Base-by-base conservation (phyloP, 2,329 filamentous ascomycete genomes). In the Penicillium brevicompactum region DNA sequence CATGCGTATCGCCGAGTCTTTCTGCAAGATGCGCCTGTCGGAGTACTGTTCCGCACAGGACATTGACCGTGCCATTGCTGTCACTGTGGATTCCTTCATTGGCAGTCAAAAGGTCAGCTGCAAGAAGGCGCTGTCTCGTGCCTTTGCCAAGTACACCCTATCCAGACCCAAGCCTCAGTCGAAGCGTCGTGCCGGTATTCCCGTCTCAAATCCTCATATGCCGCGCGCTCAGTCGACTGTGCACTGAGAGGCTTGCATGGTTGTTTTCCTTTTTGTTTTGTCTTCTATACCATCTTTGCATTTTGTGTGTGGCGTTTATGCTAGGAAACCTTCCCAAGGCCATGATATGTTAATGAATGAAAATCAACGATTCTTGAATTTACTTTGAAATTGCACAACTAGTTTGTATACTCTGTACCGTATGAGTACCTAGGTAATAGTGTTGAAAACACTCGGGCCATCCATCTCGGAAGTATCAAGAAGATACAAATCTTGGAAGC, bases 1-100 rank as follows among this genome's bases (percentile, higher is more conserved):
- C 69, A 95, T 99, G 79, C 91, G 94, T 70, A 96, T 96, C 69
- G 88, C 87, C 54, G 94, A 99, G 74, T 80, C 92, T 0, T 99
- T 99, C 78, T 95, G 90, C 76, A 93, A 96, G 70, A 99, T 99
- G 94, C 89, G 94, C 13, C 81, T 99, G n/a, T 94, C 90, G 0
- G 94, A 99, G 64, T 97, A 96, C 79, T 96, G 93, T 75, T 88
- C 89, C 5, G 78, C 89, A 1, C 85, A 89, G 56, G 94, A 99
- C 70, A 96, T 99, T 66, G 94, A 99, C 75, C 91, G 94, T 42
- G 94, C 94, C 55, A 99, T 99, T 69, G 91, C 92, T 13, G 94
- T 99, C 6, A 96, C 94, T 0, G 91, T 99, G 2, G 92, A 97
- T 63, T 95, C 90, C 53, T 99, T 99, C 70, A 91, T 99, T 42